These are phyloP conservation scores for Fraxinus platypoda DNA, from an alignment of 305 asterid genomes.

Conservation along the genomic window DNA sequence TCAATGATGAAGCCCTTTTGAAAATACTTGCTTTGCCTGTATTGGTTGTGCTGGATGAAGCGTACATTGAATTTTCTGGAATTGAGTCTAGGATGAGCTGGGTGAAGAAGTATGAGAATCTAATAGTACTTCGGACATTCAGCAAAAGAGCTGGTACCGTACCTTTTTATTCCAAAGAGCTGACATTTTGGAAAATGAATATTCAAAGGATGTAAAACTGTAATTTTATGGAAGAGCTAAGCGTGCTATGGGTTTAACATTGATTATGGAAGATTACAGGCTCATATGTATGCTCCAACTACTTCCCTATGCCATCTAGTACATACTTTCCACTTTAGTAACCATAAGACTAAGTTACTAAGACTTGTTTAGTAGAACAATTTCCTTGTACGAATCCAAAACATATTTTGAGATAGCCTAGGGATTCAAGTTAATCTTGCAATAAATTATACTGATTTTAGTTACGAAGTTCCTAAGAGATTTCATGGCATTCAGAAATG, in stretches of 20 bases:
- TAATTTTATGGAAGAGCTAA: not conserved
- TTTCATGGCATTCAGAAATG: not conserved
- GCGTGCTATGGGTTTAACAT: not conserved
- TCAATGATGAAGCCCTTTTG: constrained; percentile 64
- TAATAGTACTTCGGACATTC: constrained; percentile 90
- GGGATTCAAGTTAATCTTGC: not conserved
- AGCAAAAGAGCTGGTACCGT: constrained; percentile 94
- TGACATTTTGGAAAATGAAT: not conserved
- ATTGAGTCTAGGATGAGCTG: constrained; percentile 83
- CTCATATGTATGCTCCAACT: not conserved
- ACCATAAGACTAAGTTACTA: not conserved
- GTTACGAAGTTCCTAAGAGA: not conserved
- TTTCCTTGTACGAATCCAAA: not conserved
- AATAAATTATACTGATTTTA: not conserved
- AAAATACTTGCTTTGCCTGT: constrained; percentile 70
- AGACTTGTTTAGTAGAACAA: not conserved
- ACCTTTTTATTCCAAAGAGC: constrained; percentile 15
- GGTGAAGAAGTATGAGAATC: constrained; percentile 92
- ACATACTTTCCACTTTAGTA: not conserved
- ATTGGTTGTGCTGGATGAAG: constrained; percentile 93
- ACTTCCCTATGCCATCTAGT: not conserved
- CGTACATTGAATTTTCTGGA: constrained; percentile 90
- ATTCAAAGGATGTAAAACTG: not conserved
- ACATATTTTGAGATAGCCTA: not conserved
- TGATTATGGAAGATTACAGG: constrained; percentile 5